phyloP scores from a whole-genome alignment of 192 early-diverging fungal genomes.

The Podila epicladia region DNA sequence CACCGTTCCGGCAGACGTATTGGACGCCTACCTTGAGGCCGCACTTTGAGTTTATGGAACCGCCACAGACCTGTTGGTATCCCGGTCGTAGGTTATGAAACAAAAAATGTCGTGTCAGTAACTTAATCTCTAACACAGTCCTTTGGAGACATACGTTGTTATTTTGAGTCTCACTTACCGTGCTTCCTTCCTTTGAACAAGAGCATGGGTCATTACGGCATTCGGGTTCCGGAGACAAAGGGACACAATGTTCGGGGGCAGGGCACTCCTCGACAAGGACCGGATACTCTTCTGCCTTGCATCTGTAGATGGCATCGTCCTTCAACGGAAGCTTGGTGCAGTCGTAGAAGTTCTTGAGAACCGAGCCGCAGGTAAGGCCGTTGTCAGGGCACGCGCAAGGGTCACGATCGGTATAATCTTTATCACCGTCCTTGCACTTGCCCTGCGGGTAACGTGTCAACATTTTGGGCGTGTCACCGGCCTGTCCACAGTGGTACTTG shows the following conservation, averaged over 20 bases:
- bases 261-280: not conserved
- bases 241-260: not conserved
- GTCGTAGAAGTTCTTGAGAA: not conserved
- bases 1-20: not conserved
- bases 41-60: too few species aligned
- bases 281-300: not conserved
- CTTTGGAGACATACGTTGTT: too few species aligned
- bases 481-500: conserved; percentile 6
- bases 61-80: too few species aligned
- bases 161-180: not conserved
- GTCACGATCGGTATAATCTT: not conserved
- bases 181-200: not conserved
- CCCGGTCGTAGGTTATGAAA: too few species aligned
- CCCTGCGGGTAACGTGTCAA: not conserved
- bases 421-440: not conserved
- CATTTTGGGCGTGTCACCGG: not conserved
- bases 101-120: too few species aligned
- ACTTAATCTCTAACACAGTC: too few species aligned
- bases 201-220: conserved; percentile 4
- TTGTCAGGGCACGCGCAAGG: not conserved
- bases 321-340: not conserved
- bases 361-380: not conserved
- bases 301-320: not conserved
- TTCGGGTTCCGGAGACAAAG: not conserved
- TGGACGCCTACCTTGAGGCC: not conserved